phyloP scores from a whole-genome alignment of 2,329 filamentous ascomycete species.

The Chaetoscypha palmicola region DNA sequence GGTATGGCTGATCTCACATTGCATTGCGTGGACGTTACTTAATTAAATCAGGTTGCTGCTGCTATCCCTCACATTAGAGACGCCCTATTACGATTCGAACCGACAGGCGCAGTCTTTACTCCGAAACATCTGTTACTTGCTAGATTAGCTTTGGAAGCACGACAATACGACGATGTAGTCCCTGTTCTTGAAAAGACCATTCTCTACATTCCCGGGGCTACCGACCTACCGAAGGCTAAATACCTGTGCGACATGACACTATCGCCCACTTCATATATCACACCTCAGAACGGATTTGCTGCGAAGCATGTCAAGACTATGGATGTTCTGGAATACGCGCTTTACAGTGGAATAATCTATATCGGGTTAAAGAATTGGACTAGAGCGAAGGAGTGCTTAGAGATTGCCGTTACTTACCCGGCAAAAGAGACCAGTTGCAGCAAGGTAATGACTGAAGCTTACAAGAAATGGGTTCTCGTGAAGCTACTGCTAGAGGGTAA shows the following conservation, averaged over 20 bases:
- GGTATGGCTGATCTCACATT: slow-evolving; percentile 14
- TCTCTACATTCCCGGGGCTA: slow-evolving; percentile 53
- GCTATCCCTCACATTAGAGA: slow-evolving; percentile 25
- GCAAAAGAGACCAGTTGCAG: slow-evolving; percentile 55
- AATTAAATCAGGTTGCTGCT: slow-evolving; percentile 19
- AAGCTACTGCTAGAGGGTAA: slow-evolving; percentile 65
- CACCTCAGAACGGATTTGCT: slow-evolving; percentile 50
- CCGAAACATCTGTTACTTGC: slow-evolving; percentile 52
- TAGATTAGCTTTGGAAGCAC: slow-evolving; percentile 48
- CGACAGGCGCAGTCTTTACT: slow-evolving; percentile 59
- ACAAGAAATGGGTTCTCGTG: slow-evolving; percentile 84
- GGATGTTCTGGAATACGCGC: slow-evolving; percentile 60
- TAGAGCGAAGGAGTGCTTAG: slow-evolving; percentile 54
- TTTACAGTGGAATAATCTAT: slow-evolving; percentile 58
- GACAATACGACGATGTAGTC: slow-evolving; percentile 47
- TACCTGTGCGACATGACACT: slow-evolving; percentile 41
- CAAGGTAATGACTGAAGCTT: slow-evolving; percentile 78
- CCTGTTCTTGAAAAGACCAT: slow-evolving; percentile 59
- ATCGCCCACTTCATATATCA: slow-evolving; percentile 51
- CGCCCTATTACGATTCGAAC: slow-evolving; percentile 60
- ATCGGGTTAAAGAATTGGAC: slow-evolving; percentile 55
- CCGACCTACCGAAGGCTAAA: slow-evolving; percentile 30
- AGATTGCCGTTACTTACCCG: slow-evolving; percentile 61
- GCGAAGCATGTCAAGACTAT: slow-evolving; percentile 40
- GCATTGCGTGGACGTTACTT: slow-evolving; percentile 2